Conservation (phyloP, 441 rosid genomes). For the California macrophylla region DNA sequence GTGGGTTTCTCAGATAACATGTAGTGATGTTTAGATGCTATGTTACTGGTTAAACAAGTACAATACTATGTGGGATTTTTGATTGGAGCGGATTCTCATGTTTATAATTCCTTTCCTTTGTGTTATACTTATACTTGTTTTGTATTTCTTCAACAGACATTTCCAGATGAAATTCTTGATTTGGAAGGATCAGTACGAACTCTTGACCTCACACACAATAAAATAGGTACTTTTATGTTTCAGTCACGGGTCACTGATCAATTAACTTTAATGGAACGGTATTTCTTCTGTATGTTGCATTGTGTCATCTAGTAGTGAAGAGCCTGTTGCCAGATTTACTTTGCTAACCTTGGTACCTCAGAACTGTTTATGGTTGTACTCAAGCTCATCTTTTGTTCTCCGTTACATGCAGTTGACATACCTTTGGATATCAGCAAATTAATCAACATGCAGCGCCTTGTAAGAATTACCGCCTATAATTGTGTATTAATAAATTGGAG, state of each 20-base stretch:
- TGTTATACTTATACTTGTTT: neutral
- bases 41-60: neutral
- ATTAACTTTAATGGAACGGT: neutral
- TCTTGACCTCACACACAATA: slow-evolving; percentile 77
- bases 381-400: slow-evolving; percentile 10
- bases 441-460: slow-evolving; percentile 85
- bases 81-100: neutral
- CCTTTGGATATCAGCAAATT: slow-evolving; percentile 72
- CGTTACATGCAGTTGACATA: slow-evolving; percentile 54
- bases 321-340: too few species aligned
- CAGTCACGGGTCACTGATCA: neutral
- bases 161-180: slow-evolving; percentile 70
- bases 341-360: neutral
- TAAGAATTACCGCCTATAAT: slow-evolving; percentile 23
- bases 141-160: slow-evolving; percentile 38
- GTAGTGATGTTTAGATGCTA: neutral
- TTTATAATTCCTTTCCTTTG: slow-evolving; percentile 3
- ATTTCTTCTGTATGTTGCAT: neutral
- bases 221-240: slow-evolving; percentile 41
- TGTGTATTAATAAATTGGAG: neutral
- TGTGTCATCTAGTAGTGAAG: neutral
- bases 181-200: slow-evolving; percentile 69
- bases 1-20: neutral
- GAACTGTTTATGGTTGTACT: slow-evolving; percentile 5
- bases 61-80: neutral